Evolutionary conservation across 169 alveolate species (phyloP).

Genomic region (Eimeria praecox): DNA sequence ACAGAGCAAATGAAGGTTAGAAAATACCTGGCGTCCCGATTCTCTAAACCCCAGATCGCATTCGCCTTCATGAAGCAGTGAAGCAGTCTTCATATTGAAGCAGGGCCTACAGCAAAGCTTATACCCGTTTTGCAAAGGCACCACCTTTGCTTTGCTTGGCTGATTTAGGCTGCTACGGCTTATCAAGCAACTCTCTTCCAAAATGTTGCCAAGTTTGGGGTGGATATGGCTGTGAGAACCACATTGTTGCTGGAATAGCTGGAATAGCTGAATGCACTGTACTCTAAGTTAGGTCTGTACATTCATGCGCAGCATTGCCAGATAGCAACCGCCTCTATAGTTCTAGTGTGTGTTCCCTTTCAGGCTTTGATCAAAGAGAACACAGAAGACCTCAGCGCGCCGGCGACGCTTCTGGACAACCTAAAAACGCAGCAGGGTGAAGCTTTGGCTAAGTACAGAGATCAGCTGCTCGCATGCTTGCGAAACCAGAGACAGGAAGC

Average conservation of each 20-base stretch:
- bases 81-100: background rate
- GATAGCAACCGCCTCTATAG: background rate
- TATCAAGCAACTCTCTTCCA: slow-evolving; percentile 31
- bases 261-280: too few relatives aligned
- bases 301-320: background rate
- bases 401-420: slow-evolving; percentile 1
- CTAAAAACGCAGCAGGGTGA: slow-evolving; percentile 16
- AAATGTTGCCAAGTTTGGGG: slow-evolving; percentile 53
- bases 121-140: background rate
- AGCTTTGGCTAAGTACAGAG: slow-evolving; percentile 12
- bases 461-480: slow-evolving; percentile 48
- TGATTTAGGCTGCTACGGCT: slow-evolving; percentile 38
- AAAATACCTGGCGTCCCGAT: background rate
- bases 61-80: background rate
- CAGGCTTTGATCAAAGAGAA: slow-evolving; percentile 27
- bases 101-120: background rate
- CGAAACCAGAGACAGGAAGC: slow-evolving; percentile 63
- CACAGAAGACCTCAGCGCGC: slow-evolving; percentile 22
- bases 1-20: slow-evolving; percentile 31
- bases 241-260: background rate
- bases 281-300: background rate
- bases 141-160: background rate
- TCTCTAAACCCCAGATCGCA: background rate
- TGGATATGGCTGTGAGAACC: slow-evolving; percentile 32
- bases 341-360: background rate